Evolutionary conservation across 2,329 filamentous ascomycete genomes (phyloP), one percentile per base, ranked within the genome.

Genomic region (Leptographium galeiforme): DNA sequence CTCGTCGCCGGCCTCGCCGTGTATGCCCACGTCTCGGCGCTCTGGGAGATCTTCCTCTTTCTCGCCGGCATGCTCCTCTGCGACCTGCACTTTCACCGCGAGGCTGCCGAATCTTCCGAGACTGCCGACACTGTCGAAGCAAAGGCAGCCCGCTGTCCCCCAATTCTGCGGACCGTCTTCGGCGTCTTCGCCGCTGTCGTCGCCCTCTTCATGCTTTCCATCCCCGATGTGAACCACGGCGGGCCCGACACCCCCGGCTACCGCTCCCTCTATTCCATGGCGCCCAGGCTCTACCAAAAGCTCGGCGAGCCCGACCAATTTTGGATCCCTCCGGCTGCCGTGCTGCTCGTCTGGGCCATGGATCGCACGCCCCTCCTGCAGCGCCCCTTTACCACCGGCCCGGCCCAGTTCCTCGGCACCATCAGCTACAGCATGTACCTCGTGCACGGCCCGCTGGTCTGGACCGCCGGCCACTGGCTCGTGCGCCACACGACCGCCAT

Each of bases 351-450:
- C 13, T 55, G 62, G 10, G 34, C 56, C 6, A 44, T 64, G 30
- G 61, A 65, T 18, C 53, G 56, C 1, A 36, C 56, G 2, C 55
- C 48, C 0, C 55, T 57, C 10, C 43, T 67, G 16, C 63, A 66
- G 52, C 45, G 55, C 10, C 54, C 59, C 6, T 67, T 66, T 55
- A 67, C 60, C 6, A 61, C 57, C 4, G 46, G 53, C 7, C 54
- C 63, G 7, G 32, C 57, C 8, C 57, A 58, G 48, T 82, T 82
- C 63, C 66, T 82, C 7, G 79, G 79, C 55, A 74, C 74, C 61
- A 75, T 82, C 58, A 81, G 76, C 51, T 83, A 79, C 61, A 73
- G 77, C 50, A 62, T 83, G 32, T 83, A 83, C 62, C 70, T 83
- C 14, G 75, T 81, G 68, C 79, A 83, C 61, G 77, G 78, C 0